Evolutionary conservation across 768 basidiomycete species (phyloP), one percentile per base, ranked within the genome.

Genomic region (Serpula lacrymans): DNA sequence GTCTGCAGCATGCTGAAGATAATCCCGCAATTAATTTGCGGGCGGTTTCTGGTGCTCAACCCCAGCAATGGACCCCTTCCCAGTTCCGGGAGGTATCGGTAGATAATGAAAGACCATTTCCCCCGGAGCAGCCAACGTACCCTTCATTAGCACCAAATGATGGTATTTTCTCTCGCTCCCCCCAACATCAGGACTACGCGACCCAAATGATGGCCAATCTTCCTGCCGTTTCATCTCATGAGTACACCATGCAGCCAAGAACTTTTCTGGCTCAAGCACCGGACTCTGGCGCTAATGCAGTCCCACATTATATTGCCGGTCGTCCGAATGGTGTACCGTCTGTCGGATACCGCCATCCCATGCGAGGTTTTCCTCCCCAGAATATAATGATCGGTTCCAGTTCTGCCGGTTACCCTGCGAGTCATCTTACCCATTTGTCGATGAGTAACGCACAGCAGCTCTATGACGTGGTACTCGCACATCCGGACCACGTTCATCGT

Each of bases 391-490:
- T 77, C 8, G 80, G 68, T 40, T 75, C 78, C 11, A 70, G 75
- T 10, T 64, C 69, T 39, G 67, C 83, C 47, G 69, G 65, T 42
- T 84, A 80, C 53, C 59, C 70, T 18, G 62, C 63, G n/a, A 63
- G 50, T 29, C 80, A 84, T 52, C 73, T 78, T n/a, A 67, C 80
- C 12, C 82, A 84, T 47, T 71, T 87, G 41, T 81, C 84, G 9
- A 65, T 88, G 39, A 83, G 81, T 43, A 84, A 76, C 53, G 74
- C 84, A 21, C 86, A 88, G 51, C 85, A 87, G 52, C 53, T 88
- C 39, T 88, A 88, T 52, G 85, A 88, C 53, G 84, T 87, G 82
- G 84, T 88, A 75, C 62, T 71, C 24, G 68, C 74, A 41, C 72
- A 79, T 55, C 75, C 82, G 25, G 76, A 84, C 23, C n/a, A n/a